phyloP scores from a whole-genome alignment of 176 grass and related monocot species.

The Cymbopogon citratus region DNA sequence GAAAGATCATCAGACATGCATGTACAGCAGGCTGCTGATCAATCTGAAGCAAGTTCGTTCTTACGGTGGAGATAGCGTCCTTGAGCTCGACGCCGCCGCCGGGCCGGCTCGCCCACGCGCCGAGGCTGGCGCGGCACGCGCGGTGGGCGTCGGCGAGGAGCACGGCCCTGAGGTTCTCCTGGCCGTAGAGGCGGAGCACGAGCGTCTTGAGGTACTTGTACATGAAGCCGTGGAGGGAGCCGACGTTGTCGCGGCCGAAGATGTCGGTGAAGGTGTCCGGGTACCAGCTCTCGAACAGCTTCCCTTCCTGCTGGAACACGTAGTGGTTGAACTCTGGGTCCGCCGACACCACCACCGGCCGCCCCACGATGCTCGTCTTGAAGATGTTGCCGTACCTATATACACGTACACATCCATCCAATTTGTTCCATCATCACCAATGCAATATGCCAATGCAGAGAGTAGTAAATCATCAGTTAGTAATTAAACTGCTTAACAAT shows the following conservation, averaged over 20 bases:
- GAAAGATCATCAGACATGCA: neutral
- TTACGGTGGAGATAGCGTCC: slow-evolving; percentile 52
- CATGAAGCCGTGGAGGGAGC: slow-evolving; percentile 69
- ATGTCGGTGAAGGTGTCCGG: slow-evolving; percentile 79
- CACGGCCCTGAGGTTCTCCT: slow-evolving; percentile 52
- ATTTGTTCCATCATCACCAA: neutral
- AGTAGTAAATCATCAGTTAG: neutral
- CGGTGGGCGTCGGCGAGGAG: slow-evolving; percentile 5
- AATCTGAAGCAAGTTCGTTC: neutral
- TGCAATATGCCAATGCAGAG: neutral
- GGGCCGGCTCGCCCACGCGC: slow-evolving; percentile 21
- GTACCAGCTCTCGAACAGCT: slow-evolving; percentile 88
- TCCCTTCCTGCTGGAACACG: slow-evolving; percentile 82
- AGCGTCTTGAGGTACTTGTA: slow-evolving; percentile 83
- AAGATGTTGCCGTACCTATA: slow-evolving; percentile 66
- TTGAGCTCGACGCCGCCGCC: slow-evolving; percentile 42
- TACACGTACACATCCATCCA: neutral
- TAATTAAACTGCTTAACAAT: too few species aligned
- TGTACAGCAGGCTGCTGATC: too few species aligned
- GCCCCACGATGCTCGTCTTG: slow-evolving; percentile 74
- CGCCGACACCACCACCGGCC: slow-evolving; percentile 50
- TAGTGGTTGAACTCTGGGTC: slow-evolving; percentile 58
- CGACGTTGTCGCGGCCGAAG: slow-evolving; percentile 66
- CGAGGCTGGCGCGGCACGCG: slow-evolving; percentile 24
- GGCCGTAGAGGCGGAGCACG: slow-evolving; percentile 61